Evolutionary conservation across 2,329 filamentous ascomycete genomes (phyloP), one percentile per base, ranked within the genome.

Genomic region (Trichothecium sympodiale): DNA sequence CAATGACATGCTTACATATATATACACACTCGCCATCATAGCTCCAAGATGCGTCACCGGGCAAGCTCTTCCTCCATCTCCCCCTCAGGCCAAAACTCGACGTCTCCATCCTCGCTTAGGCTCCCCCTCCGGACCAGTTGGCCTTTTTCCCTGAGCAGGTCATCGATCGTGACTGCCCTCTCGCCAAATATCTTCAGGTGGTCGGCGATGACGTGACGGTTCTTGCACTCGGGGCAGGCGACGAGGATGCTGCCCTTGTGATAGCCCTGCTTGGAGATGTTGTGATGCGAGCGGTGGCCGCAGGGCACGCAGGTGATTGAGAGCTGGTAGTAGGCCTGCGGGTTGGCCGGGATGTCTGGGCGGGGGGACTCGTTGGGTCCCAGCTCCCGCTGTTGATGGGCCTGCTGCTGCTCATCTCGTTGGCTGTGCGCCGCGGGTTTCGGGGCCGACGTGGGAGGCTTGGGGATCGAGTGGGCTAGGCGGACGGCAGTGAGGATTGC

Each of bases 261-360:
- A 55, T 98, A 98, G 23, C 86, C 91, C 54, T 96, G 91, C 59
- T 96, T 95, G 20, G 85, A 86, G 48, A 98, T 69, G 34, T 73
- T 73, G 61, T 98, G 93, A 10, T 77, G 71, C n/a, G 85, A 93
- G 39, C 88, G 80, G 26, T 73, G 64, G 31, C 70, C 66, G 62
- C 91, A 98, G 23, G 84, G 85, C 40, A 83, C 79, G 71, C 91
- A 98, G 46, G 91, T 98, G 57, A 98, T 95, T 34, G 79, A 83
- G 44, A 98, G 70, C 47, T 86, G 72, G 61, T 96, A 98, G 38
- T 83, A 76, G 2, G 85, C 85, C 46, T 54, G 50, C 17, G 55
- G 57, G 26, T 43, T 25, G 20, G 17, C 25, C 15, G 37, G 36
- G 13, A 36, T 14, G 4, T 18, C 25, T 2, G 38, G 38, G 16